Percentiles rank a stretch among this genome's conserved stretches.
Evolutionary conservation across 495 filamentous ascomycete genomes (phyloP).

Genomic region (Penicillium atrosanguineum): DNA sequence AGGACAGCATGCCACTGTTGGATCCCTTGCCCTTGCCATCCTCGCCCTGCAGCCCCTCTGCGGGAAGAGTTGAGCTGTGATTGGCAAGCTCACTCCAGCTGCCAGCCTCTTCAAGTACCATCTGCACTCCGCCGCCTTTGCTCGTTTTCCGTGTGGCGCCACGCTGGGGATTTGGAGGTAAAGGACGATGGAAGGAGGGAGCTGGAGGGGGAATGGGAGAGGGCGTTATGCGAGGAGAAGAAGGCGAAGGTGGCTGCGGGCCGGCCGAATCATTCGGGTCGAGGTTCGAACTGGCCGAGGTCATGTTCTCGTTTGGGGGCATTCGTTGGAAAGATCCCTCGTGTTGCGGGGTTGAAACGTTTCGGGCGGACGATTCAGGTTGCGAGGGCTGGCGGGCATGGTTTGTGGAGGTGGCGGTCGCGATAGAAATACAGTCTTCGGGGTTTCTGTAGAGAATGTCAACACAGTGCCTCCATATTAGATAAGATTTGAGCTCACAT

Average conservation of each 20-base stretch:
- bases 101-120: conserved; percentile 83
- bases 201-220: conserved; percentile 29
- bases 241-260: conserved; percentile 24
- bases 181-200: conserved; percentile 38
- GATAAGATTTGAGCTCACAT: conserved; percentile 22
- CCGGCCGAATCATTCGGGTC: conserved; percentile 30
- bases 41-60: conserved; percentile 53
- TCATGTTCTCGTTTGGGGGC: conserved; percentile 24
- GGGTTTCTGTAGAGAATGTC: conserved; percentile 29
- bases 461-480: background rate
- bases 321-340: conserved; percentile 26
- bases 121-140: conserved; percentile 82
- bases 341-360: conserved; percentile 27
- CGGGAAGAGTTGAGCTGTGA: conserved; percentile 72
- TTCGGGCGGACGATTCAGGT: conserved; percentile 27
- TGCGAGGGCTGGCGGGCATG: conserved; percentile 43
- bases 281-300: conserved; percentile 28
- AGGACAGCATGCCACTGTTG: conserved; percentile 81
- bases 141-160: conserved; percentile 58
- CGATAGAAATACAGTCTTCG: conserved; percentile 38
- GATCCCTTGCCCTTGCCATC: conserved; percentile 47
- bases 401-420: conserved; percentile 23
- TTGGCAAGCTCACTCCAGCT: conserved; percentile 89
- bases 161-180: conserved; percentile 28
- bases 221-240: conserved; percentile 19